Evolutionary conservation across 2,329 filamentous ascomycete genomes (phyloP).

Genomic region (Clathrospora elynae): DNA sequence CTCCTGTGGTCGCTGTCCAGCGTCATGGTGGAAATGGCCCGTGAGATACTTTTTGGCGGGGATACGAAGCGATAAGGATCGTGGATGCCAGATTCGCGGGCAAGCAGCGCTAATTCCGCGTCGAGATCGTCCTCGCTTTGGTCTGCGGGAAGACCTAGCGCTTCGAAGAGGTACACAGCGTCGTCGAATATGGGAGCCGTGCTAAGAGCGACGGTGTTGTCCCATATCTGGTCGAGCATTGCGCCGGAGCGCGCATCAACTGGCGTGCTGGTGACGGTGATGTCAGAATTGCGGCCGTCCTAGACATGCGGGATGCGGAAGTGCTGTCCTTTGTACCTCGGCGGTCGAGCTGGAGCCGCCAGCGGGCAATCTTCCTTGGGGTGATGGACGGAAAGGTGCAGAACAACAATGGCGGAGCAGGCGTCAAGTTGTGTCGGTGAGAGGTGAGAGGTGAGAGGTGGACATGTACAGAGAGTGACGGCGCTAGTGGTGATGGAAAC

Average conservation of each 20-base stretch:
- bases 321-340: conserved; percentile 9
- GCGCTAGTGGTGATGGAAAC: conserved; percentile 10
- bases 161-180: conserved; percentile 39
- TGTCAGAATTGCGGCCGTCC: conserved; percentile 24
- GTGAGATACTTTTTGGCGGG: conserved; percentile 29
- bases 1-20: conserved; percentile 40
- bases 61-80: conserved; percentile 41
- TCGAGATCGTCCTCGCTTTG: conserved; percentile 43
- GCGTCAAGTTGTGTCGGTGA: conserved; percentile 12
- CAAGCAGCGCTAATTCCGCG: conserved; percentile 33
- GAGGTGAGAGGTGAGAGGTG: conserved; percentile 6
- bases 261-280: conserved; percentile 25
- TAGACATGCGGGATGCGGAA: conserved; percentile 26
- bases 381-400: conserved; percentile 8
- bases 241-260: conserved; percentile 42
- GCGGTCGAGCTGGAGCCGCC: conserved; percentile 6
- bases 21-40: conserved; percentile 40
- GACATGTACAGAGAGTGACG: conserved; percentile 3
- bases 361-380: conserved; percentile 11
- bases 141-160: conserved; percentile 29
- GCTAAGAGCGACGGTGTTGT: conserved; percentile 29
- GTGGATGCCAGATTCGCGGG: conserved; percentile 40
- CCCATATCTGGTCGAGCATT: conserved; percentile 37
- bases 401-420: conserved; percentile 11
- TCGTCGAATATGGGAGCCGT: conserved; percentile 46